Evolutionary conservation across 2,329 filamentous ascomycete species (phyloP), one percentile per base, ranked within the genome.

Genomic region (Incumbomyces delicatus): DNA sequence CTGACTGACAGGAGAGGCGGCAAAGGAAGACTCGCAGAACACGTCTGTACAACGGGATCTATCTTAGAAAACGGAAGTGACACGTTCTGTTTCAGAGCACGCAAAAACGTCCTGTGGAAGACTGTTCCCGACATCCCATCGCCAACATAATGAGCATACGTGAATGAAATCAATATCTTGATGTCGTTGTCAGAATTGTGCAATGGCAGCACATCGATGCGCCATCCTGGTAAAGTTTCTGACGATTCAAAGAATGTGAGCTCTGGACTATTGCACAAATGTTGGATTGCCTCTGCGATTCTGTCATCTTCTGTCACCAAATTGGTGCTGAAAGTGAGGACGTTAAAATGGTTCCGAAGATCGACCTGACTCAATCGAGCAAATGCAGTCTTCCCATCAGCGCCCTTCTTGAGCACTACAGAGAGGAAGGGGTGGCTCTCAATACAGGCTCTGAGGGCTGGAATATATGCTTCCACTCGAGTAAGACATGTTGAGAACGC

Each of bases 61-160:
- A 8, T 14, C 11, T 31, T 18, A 16, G 17, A n/a, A n/a, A 5
- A 36, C 32, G 1, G 48, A 10, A 14, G 59, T 46, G 3, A 10
- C 18, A 12, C 40, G 22, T 13, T 36, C 13, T 41, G 30, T 14
- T 42, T 22, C n/a, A 44, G 22, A 18, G 12, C 57, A 3, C 59
- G 17, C 10, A 70, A 54, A 39, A 74, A 66, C 0, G 65, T 61
- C 2, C 54, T 58, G 46, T 74, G 70, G 47, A 75, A 72, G 3
- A 63, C 54, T 0, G 63, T 43, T 5, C 68, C 69, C 0, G 64
- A 65, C 32, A 61, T 62, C 0, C 70, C 72, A 50, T 74, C 71
- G 6, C 65, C 66, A 2, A 69, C 57, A 1, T 60, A 57, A 55
- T 74, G 71, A 0, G 68, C 72, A 53, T 59, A 72, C 1, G 61